Percentiles rank a stretch among this genome's conserved stretches.
phyloP scores from a whole-genome alignment of 441 rosid species.

The Raphanus hybrid region DNA sequence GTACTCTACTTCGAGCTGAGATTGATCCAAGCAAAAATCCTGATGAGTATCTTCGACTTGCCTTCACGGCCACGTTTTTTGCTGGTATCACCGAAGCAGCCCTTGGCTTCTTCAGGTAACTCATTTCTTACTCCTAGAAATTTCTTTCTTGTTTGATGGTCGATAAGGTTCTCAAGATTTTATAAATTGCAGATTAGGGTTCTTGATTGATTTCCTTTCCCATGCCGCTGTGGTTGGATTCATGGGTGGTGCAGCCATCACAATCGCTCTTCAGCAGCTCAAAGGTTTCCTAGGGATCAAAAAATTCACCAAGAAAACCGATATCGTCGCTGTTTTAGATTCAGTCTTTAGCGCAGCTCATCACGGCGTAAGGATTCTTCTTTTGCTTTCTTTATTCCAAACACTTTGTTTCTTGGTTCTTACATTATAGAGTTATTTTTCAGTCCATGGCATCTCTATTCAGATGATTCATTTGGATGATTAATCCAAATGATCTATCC shows the following conservation, averaged over 20 bases:
- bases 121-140: neutral
- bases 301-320: conserved; percentile 66
- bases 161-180: no score
- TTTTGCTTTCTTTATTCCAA: neutral
- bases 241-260: conserved; percentile 95
- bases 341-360: conserved; percentile 52
- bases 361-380: conserved; percentile 56
- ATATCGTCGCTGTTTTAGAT: conserved; percentile 69
- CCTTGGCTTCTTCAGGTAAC: conserved; percentile 73
- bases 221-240: conserved; percentile 94
- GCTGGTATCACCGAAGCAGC: conserved; percentile 82
- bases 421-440: no score
- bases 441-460: no score
- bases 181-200: no score
- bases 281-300: conserved; percentile 86
- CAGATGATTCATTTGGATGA: no score
- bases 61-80: conserved; percentile 91
- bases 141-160: no score
- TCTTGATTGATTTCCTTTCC: conserved; percentile 81
- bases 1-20: conserved; percentile 73
- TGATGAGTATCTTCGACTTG: conserved; percentile 63
- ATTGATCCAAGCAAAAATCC: conserved; percentile 56
- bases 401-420: neutral
- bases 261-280: conserved; percentile 89
- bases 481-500: no score